phyloP scores from a whole-genome alignment of 148 eudicot genomes.

The Diospyros lotus region DNA sequence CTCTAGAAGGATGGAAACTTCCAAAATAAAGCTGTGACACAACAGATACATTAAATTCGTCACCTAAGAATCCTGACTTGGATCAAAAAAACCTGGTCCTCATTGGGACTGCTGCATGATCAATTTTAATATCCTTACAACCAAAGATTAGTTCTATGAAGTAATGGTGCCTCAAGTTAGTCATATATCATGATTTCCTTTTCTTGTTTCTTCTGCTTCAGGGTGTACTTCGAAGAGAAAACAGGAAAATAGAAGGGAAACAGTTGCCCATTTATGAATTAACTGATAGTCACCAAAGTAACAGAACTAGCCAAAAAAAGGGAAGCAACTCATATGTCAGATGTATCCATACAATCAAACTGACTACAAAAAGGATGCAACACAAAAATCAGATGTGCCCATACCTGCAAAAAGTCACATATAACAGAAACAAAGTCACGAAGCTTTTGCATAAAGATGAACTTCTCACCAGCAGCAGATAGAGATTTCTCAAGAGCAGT shows the following conservation, averaged over 20 bases:
- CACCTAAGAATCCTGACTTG: not conserved
- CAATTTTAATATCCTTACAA: too few relatives aligned
- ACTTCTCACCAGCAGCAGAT: conserved; percentile 88
- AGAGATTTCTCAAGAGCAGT: conserved; percentile 59
- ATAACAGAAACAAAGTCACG: conserved; percentile 91
- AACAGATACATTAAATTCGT: not conserved
- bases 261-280: not conserved
- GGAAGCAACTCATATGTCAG: too few relatives aligned
- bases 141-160: not conserved
- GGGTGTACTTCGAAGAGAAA: not conserved
- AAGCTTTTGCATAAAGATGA: conserved; percentile 95
- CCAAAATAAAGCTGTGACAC: not conserved
- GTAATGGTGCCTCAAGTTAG: not conserved
- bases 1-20: not conserved
- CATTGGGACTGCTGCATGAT: too few relatives aligned
- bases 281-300: not conserved
- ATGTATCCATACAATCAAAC: not conserved
- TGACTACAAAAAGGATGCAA: conserved; percentile 7
- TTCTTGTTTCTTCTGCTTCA: not conserved
- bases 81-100: not conserved
- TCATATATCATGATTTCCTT: not conserved
- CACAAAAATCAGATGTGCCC: conserved; percentile 29
- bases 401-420: conserved; percentile 97
- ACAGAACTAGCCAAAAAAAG: too few relatives aligned
- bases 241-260: not conserved